A percentile compares a stretch with the other conserved stretches of the same genome.
Evolutionary conservation across 306 rosid species (phyloP).

Genomic region (Vigna trinervia): DNA sequence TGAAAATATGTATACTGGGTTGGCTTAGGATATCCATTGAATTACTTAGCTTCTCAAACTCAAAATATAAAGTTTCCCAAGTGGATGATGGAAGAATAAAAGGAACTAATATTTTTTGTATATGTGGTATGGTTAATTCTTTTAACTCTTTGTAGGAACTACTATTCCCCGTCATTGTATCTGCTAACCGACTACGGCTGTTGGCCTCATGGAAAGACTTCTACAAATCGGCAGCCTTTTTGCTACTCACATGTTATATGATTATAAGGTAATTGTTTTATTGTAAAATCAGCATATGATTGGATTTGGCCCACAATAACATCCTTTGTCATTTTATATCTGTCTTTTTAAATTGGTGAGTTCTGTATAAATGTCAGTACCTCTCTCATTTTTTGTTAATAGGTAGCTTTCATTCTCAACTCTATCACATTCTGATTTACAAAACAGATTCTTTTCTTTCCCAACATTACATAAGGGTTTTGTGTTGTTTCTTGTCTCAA

Average conservation of each 20-base stretch:
- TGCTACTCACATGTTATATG: conserved; percentile 62
- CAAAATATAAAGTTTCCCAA: conserved; percentile 19
- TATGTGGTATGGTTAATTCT: conserved; percentile 33
- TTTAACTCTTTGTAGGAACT: conserved; percentile 73
- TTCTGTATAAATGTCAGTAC: conserved; percentile 4
- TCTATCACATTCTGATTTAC: conserved; percentile 26
- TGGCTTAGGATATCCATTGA: conserved; percentile 39
- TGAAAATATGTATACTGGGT: conserved; percentile 4
- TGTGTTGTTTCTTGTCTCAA: conserved; percentile 20
- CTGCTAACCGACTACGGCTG: conserved; percentile 54
- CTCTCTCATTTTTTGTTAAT: conserved; percentile 30
- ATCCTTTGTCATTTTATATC: conserved; percentile 1
- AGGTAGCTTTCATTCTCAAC: conserved; percentile 19
- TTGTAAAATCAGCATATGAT: conserved; percentile 34
- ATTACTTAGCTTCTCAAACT: conserved; percentile 15
- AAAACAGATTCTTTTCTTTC: conserved; percentile 2
- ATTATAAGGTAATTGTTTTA: conserved; percentile 68
- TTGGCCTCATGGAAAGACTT: conserved; percentile 84
- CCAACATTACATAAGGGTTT: conserved; percentile 28
- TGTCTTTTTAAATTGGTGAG: conserved; percentile 19
- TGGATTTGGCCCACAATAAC: conserved; percentile 23
- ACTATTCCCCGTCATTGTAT: conserved; percentile 67
- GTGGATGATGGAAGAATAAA: conserved; percentile 23
- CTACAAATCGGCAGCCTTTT: conserved; percentile 67
- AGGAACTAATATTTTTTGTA: conserved; percentile 30